Evolutionary conservation across 2,329 filamentous ascomycete genomes (phyloP), one percentile per base, ranked within the genome.

Genomic region (Diplodia intermedia): DNA sequence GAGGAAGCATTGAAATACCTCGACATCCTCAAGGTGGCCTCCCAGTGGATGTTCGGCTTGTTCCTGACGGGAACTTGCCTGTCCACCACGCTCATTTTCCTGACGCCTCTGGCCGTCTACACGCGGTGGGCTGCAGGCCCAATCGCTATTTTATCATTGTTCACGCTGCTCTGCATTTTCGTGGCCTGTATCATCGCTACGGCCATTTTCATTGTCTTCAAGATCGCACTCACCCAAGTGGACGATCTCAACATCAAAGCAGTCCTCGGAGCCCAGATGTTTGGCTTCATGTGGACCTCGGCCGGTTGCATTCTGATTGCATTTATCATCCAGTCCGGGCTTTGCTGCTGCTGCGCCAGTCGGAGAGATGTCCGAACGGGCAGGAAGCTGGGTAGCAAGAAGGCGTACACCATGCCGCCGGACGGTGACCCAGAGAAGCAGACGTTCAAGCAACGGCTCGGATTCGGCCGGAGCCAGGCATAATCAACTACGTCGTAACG

Each of bases 231-330:
- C 72, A 88, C 88, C 26, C 80, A 81, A 4, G 88, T 91, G 74
- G 85, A 86, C 2, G 88, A 91, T 68, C 82, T 97, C 65, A 95
- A 97, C 78, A 93, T 97, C 72, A 77, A 81, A 11, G 91, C 90
- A 3, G 80, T 85, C 3, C 82, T 97, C 40, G 93, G 93, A 6
- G 80, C 78, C 43, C 85, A 88, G 71, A 94, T 97, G 91, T 87
- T 97, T 74, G 90, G 82, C 0, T 96, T 97, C 75, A 94, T 97
- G 90, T 98, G 94, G 94, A 86, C 93, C 33, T 91, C 90, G 0
- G 86, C 89, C 0, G 87, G 84, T 0, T 87, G 90, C 69, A 86
- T 87, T 1, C 80, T 92, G 5, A 74, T 94, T 23, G 90, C 90
- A 0, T 94, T 91, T 76, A 66, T 83, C 11, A 82, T 96, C 23